Base-by-base conservation (phyloP, 2,329 filamentous ascomycete species). In the Fusarium odoratissimum region DNA sequence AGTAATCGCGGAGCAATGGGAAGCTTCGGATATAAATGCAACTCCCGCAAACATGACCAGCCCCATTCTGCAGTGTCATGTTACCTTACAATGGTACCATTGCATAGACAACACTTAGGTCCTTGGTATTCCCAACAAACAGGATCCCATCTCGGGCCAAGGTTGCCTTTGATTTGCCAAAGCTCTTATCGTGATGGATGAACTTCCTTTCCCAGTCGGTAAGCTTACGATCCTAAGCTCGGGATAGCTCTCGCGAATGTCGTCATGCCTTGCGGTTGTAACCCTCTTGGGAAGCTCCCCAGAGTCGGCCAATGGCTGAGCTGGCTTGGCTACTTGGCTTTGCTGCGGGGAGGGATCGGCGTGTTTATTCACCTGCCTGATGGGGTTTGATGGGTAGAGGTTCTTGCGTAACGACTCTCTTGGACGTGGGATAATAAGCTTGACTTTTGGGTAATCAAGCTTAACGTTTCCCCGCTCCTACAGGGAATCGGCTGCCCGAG, bases 51-150 rank as follows among this genome's bases (percentile, higher is more conserved):
- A 30, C 51, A 41, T 30, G 19, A 41, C 46, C 44, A 48, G 17
- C 33, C 8, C 28, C n/a, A 40, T 49, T 19, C 59, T 68, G 38
- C 37, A 28, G 41, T 66, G 62, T 42, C 49, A 74, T 76, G 71
- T 65, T 70, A 66, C 69, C 58, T 69, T 73, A 51, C 35, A 60
- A 73, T 75, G 62, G 68, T 59, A 54, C 59, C 64, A 75, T 75
- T 58, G 31, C 23, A 21, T 38, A 13, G 28, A 52, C 25, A 12
- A 30, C 49, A 33, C 40, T 23, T 38, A 38, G 33, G 8, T 48
- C 51, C 66, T 69, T 69, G 44, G 48, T 64, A 58, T 45, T 46
- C 19, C 63, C 44, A 63, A 63, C 21, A 63, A 68, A 62, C 57
- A 62, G 51, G 65, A 37, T 66, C 56, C 23, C n/a, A 57, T 48